These are phyloP conservation scores for Rhodotorula toruloides DNA, from an alignment of 768 basidiomycete species.

Conservation along the genomic window DNA sequence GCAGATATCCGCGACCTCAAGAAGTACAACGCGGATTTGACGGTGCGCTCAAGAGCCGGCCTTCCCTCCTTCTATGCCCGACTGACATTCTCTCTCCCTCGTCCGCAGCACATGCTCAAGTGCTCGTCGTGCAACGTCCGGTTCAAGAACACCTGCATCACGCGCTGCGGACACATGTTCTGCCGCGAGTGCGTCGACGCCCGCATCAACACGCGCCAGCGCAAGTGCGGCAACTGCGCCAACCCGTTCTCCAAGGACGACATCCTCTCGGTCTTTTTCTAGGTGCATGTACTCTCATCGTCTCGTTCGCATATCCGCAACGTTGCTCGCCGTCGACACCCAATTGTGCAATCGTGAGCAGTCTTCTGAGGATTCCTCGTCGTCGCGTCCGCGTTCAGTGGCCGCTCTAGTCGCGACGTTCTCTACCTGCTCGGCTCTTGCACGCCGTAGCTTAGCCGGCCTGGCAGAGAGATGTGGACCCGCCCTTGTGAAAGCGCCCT, in stretches of 20 bases:
- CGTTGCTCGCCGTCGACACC: too few species aligned
- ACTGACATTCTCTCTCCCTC: too few species aligned
- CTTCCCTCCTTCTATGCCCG: not conserved
- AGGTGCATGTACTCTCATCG: too few species aligned
- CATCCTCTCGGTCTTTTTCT: conserved; percentile 62
- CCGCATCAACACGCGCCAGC: conserved; percentile 80
- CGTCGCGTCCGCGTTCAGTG: too few species aligned
- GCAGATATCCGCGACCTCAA: conserved; percentile 37
- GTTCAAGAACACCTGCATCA: conserved; percentile 25
- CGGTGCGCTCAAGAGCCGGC: conserved; percentile 38
- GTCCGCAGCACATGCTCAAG: conserved; percentile 65
- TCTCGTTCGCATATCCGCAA: too few species aligned
- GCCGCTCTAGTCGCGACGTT: too few species aligned
- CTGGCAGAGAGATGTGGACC: too few species aligned
- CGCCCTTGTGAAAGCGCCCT: too few species aligned
- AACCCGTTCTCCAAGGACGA: conserved; percentile 75
- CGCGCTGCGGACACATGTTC: conserved; percentile 37
- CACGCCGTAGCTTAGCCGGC: too few species aligned
- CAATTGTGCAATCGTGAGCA: too few species aligned
- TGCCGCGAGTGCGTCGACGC: conserved; percentile 63
- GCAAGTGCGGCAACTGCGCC: conserved; percentile 88
- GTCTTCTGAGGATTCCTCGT: too few species aligned
- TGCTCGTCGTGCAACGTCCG: conserved; percentile 74
- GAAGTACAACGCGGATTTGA: conserved; percentile 39
- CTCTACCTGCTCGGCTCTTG: too few species aligned